A percentile compares a stretch with the other conserved stretches of the same genome.
Conservation (phyloP, 129 eudicot species). For the Escallonia rubra region DNA sequence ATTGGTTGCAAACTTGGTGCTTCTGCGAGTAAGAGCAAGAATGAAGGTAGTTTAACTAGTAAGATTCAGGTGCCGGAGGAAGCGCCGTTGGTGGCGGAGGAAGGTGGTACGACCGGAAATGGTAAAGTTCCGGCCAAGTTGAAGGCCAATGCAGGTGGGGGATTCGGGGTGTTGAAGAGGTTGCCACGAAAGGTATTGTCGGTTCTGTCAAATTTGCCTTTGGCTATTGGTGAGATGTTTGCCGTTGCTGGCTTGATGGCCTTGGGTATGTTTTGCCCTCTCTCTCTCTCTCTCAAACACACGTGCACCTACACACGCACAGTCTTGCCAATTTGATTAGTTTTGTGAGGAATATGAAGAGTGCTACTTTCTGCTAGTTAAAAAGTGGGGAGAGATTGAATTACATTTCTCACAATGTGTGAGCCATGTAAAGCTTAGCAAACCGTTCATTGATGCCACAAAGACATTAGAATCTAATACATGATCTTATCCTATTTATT, state of each 20-base stretch:
- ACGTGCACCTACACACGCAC: no score
- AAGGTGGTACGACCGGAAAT: slow-evolving; percentile 5
- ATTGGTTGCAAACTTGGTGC: background rate
- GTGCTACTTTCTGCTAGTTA: no score
- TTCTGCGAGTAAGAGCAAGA: slow-evolving; percentile 14
- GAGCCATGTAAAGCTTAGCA: no score
- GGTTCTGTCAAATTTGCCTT: slow-evolving; percentile 74
- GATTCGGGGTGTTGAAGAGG: slow-evolving; percentile 31
- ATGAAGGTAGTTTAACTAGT: background rate
- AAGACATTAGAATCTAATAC: no score
- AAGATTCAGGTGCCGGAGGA: slow-evolving; percentile 54
- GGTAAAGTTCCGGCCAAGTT: slow-evolving; percentile 13
- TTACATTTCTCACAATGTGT: no score
- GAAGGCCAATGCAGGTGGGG: slow-evolving; percentile 20
- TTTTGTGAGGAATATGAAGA: no score
- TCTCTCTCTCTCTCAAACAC: background rate
- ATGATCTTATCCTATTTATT: no score
- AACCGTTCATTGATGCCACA: no score
- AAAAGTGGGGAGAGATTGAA: no score
- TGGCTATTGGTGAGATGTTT: slow-evolving; percentile 88
- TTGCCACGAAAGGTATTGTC: slow-evolving; percentile 47
- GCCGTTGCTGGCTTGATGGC: slow-evolving; percentile 88
- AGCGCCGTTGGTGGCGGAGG: slow-evolving; percentile 60
- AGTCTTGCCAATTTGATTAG: no score
- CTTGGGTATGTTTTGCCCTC: slow-evolving; percentile 40